Base-by-base conservation (phyloP, 2,329 filamentous ascomycete species). In the Beauveria asiatica region DNA sequence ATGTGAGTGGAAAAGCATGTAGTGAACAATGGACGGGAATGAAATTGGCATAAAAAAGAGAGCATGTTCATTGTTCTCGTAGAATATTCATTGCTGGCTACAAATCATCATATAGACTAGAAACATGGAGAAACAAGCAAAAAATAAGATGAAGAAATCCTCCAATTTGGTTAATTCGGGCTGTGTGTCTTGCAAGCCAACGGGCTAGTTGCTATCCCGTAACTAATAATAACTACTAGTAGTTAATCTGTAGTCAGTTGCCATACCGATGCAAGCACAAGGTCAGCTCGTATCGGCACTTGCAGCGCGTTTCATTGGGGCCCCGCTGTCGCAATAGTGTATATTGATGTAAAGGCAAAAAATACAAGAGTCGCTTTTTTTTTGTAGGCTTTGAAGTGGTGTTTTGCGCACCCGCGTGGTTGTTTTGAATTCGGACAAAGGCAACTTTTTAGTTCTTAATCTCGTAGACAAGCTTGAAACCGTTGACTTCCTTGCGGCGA, bases 401-500 rank as follows among this genome's bases (percentile, higher is more conserved):
- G 10, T 19, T 17, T 17, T n/a, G 37, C 44, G 19, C 37, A 27
- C 27, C 33, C 16, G 19, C 19, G 21, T 25, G 25, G 17, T 27
- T 37, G 27, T 46, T 53, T n/a, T 25, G 27, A 21, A 10, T 19
- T 39, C 46, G 39, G 39, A 3, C 11, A 23, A 16, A 19, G 1
- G 19, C 0, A 25, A 5, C 46, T 7, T 42, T 46, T 46, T 59
- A 59, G 49, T 53, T 55, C n/a, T 46, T 25, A 16, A 59, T 30
- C 7, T 37, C 19, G 50, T 75, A 77, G 2, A 79, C 76, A 59
- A 78, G 66, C 70, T 78, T 78, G 39, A 69, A 70, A 21, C 70
- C 75, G 57, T 73, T 75, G 39, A 77, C 69, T 64, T 70, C 64
- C 1, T 67, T 69, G 8, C 67, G 64, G 61, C 64, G 65, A 52